A percentile compares a stretch with the other conserved stretches of the same genome.
Conservation (phyloP, 495 filamentous ascomycete genomes). For the Neurospora africana region DNA sequence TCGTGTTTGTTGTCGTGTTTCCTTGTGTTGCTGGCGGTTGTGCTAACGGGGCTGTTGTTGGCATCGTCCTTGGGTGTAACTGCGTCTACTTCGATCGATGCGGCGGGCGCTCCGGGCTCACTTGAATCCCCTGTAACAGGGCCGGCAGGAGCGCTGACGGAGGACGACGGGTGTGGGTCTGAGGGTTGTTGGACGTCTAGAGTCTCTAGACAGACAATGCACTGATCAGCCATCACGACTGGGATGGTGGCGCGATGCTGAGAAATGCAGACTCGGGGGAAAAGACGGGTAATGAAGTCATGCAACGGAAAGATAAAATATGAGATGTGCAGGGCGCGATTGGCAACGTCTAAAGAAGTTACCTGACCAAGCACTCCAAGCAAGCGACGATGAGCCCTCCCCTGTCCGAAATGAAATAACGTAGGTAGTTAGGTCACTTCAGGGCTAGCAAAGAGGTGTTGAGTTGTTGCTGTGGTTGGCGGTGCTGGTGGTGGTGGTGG, state of each 20-base stretch:
- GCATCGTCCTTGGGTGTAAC: conserved; percentile 5
- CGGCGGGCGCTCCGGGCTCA: conserved; percentile 5
- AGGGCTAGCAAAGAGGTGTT: not conserved
- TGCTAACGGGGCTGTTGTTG: conserved; percentile 24
- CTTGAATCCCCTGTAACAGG: not conserved
- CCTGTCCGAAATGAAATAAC: not conserved
- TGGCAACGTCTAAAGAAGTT: not conserved
- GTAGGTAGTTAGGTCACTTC: not conserved
- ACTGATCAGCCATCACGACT: conserved; percentile 72
- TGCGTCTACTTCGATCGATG: not conserved
- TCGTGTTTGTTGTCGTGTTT: conserved; percentile 28
- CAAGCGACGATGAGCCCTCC: not conserved
- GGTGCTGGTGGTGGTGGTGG: not conserved
- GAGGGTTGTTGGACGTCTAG: conserved; percentile 44
- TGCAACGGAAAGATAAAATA: conserved; percentile 14
- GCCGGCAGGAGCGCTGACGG: conserved; percentile 2
- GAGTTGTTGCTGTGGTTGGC: not conserved
- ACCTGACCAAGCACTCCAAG: not conserved
- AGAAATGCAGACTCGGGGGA: not conserved
- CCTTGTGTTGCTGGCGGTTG: conserved; percentile 29
- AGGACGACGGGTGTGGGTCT: conserved; percentile 7
- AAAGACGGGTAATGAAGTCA: conserved; percentile 21
- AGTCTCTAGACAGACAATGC: conserved; percentile 92
- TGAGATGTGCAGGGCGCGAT: not conserved
- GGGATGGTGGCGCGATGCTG: conserved; percentile 3